These are phyloP conservation scores for Rhodotorula sp. DNA, from an alignment of 1,284 basidiomycete genomes.

Conservation along the genomic window DNA sequence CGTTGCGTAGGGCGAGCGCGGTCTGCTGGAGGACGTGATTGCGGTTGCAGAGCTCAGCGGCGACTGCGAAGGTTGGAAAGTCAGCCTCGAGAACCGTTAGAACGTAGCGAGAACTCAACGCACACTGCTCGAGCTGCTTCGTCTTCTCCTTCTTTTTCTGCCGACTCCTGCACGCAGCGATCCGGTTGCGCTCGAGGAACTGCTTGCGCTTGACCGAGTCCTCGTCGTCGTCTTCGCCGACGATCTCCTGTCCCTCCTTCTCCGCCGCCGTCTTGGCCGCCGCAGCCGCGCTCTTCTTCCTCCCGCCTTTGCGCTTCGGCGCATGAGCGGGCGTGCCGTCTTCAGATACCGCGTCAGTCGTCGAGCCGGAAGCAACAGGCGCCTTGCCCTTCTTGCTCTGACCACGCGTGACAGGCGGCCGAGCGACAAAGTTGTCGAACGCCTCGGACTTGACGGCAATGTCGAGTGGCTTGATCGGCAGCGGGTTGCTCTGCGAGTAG, in stretches of 20 bases:
- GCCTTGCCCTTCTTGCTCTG: conserved; percentile 19
- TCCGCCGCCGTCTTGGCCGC: background rate
- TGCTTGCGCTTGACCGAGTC: conserved; percentile 18
- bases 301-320: background rate
- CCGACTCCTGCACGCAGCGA: conserved; percentile 38
- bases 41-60: conserved; percentile 23
- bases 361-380: background rate
- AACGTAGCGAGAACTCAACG: background rate
- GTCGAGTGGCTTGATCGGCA: conserved; percentile 15
- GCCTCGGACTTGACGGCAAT: conserved; percentile 5
- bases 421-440: background rate
- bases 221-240: conserved; percentile 17
- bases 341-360: background rate
- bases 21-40: conserved; percentile 27
- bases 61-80: conserved; percentile 6
- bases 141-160: conserved; percentile 39
- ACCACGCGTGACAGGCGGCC: conserved; percentile 13
- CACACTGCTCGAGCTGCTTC: conserved; percentile 30
- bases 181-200: conserved; percentile 37
- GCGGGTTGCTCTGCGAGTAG: conserved; percentile 13
- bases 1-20: conserved; percentile 28
- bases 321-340: conserved; percentile 4
- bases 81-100: background rate
- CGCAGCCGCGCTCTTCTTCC: conserved; percentile 3
- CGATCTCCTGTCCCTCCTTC: conserved; percentile 2